Evolutionary conservation across 257 asterid genomes (phyloP).

Genomic region (Ocimum tenuiflorum): DNA sequence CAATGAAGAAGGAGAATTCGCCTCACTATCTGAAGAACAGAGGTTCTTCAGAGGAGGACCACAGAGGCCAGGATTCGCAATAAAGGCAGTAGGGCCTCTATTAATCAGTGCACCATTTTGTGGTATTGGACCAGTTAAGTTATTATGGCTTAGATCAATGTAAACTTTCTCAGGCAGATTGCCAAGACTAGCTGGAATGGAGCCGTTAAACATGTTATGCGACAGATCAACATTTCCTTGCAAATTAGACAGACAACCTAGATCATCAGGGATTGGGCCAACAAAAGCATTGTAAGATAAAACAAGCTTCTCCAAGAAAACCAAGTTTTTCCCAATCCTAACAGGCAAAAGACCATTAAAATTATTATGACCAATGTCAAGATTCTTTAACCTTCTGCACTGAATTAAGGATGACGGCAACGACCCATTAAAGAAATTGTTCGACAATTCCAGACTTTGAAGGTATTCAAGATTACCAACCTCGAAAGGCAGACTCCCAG

Average conservation of each 20-base stretch:
- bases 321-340: conserved; percentile 57
- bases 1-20: conserved; percentile 42
- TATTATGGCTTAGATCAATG: conserved; percentile 71
- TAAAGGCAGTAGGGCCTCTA: conserved; percentile 93
- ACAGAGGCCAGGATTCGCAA: conserved; percentile 77
- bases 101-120: conserved; percentile 81
- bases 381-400: conserved; percentile 53
- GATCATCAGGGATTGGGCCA: conserved; percentile 60
- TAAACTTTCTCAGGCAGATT: conserved; percentile 85
- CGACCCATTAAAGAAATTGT: conserved; percentile 60
- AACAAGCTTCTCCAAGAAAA: conserved; percentile 53
- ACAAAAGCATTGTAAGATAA: conserved; percentile 50
- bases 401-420: conserved; percentile 50
- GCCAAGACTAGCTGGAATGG: conserved; percentile 72
- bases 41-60: conserved; percentile 80
- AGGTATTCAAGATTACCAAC: conserved; percentile 56
- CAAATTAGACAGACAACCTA: conserved; percentile 59
- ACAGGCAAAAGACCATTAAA: conserved; percentile 53
- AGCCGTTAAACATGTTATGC: conserved; percentile 61
- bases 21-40: conserved; percentile 43
- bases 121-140: conserved; percentile 77
- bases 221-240: conserved; percentile 76
- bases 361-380: conserved; percentile 51
- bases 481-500: conserved; percentile 66
- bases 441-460: conserved; percentile 58